These are phyloP conservation scores for Micractinium sp. DNA, from an alignment of 139 green algal genomes.

Conservation along the genomic window DNA sequence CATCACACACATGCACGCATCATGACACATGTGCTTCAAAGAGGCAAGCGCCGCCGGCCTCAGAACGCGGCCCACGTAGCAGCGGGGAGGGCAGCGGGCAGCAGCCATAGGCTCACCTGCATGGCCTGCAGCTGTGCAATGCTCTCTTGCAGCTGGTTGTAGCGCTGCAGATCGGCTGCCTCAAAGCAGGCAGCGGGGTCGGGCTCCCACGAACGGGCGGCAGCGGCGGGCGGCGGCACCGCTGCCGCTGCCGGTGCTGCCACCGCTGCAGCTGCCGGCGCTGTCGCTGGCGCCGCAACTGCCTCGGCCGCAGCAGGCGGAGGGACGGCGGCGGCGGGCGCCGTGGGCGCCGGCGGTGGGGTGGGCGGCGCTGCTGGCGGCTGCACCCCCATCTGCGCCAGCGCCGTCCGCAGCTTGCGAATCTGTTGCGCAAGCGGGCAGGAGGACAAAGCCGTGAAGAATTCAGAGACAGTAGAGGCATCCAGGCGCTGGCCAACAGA, in stretches of 20 bases:
- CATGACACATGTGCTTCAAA: not conserved
- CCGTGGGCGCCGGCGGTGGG: not conserved
- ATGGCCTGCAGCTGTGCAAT: slow-evolving; percentile 8
- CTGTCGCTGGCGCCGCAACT: not conserved
- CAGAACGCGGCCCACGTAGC: not conserved
- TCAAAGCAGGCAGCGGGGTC: slow-evolving; percentile 5
- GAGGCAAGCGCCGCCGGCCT: too few relatives aligned
- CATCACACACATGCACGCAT: not conserved
- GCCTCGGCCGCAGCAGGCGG: not conserved
- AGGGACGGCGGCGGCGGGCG: not conserved
- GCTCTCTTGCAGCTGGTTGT: slow-evolving; percentile 3
- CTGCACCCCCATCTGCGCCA: not conserved
- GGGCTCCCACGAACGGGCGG: not conserved
- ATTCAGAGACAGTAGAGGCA: not conserved
- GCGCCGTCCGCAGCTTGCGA: not conserved
- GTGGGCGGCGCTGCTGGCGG: not conserved
- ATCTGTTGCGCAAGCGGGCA: not conserved
- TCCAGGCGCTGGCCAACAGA: too few relatives aligned
- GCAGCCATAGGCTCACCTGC: not conserved
- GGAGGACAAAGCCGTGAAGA: not conserved
- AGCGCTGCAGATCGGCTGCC: not conserved
- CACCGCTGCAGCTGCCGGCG: not conserved
- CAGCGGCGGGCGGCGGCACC: not conserved
- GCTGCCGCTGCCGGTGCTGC: not conserved
- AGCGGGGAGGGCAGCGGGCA: not conserved